Evolutionary conservation across 495 filamentous ascomycete species (phyloP).

Genomic region (Penicillium goetzii): DNA sequence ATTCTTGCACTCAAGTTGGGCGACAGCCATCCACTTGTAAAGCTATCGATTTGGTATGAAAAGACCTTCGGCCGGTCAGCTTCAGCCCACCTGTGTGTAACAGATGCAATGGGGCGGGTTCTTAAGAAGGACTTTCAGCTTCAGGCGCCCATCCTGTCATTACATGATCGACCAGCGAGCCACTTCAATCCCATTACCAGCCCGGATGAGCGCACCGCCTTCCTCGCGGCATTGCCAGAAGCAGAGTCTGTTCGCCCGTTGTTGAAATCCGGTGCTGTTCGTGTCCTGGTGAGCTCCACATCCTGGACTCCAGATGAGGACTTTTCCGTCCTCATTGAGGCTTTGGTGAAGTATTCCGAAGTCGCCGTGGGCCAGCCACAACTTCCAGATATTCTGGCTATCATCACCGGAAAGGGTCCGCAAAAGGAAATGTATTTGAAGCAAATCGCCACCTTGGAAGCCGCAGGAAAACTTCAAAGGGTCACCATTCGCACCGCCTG

Average conservation of each 20-base stretch:
- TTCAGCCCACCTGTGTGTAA: slow-evolving; percentile 81
- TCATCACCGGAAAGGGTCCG: slow-evolving; percentile 94
- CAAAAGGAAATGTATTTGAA: slow-evolving; percentile 73
- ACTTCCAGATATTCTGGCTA: slow-evolving; percentile 70
- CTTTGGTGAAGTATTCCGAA: slow-evolving; percentile 72
- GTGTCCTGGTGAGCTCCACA: slow-evolving; percentile 83
- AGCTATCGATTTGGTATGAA: slow-evolving; percentile 76
- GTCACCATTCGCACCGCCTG: slow-evolving; percentile 80
- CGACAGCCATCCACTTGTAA: slow-evolving; percentile 72
- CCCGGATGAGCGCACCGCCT: slow-evolving; percentile 49
- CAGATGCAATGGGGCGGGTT: slow-evolving; percentile 79
- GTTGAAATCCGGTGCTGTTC: slow-evolving; percentile 59
- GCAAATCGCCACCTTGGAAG: slow-evolving; percentile 62
- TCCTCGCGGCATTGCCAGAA: slow-evolving; percentile 64
- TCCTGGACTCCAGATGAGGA: slow-evolving; percentile 98
- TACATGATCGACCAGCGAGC: slow-evolving; percentile 86
- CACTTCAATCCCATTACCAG: slow-evolving; percentile 74
- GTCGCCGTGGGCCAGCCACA: slow-evolving; percentile 38
- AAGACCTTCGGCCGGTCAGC: slow-evolving; percentile 67
- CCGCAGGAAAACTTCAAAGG: slow-evolving; percentile 61
- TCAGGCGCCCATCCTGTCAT: slow-evolving; percentile 62
- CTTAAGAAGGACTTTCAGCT: slow-evolving; percentile 68
- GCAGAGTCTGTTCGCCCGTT: slow-evolving; percentile 57
- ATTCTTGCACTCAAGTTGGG: slow-evolving; percentile 76
- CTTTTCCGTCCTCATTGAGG: slow-evolving; percentile 86